These are phyloP conservation scores for Sphagnum fallax DNA, from an alignment of 228 moss, liverwort and hornwort genomes.

Conservation along the genomic window DNA sequence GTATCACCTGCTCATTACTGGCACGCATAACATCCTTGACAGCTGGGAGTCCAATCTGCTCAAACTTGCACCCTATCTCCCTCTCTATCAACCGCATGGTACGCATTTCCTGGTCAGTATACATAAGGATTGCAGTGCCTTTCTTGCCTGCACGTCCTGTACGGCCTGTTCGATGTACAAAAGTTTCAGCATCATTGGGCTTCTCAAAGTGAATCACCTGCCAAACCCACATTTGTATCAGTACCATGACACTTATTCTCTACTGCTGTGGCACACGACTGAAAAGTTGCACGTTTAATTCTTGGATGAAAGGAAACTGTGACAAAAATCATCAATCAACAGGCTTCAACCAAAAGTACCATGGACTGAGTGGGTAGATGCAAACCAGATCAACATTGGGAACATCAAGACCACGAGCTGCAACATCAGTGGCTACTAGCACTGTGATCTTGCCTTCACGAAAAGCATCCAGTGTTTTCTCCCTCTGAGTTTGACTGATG, in stretches of 20 bases:
- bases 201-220: slow-evolving; percentile 87
- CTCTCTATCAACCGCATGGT: slow-evolving; percentile 87
- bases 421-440: slow-evolving; percentile 92
- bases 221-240: neutral
- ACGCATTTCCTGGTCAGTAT: slow-evolving; percentile 49
- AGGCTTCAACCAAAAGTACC: no score
- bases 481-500: slow-evolving; percentile 79
- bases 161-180: slow-evolving; percentile 94
- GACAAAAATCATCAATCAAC: no score
- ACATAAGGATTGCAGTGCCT: slow-evolving; percentile 90
- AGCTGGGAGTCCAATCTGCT: slow-evolving; percentile 62
- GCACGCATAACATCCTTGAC: slow-evolving; percentile 72
- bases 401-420: slow-evolving; percentile 87
- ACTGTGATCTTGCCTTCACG: slow-evolving; percentile 80
- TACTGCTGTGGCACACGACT: no score
- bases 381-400: slow-evolving; percentile 81
- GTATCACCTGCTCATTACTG: slow-evolving; percentile 71
- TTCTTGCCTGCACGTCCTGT: slow-evolving; percentile 93
- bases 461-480: slow-evolving; percentile 90
- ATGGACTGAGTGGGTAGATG: neutral
- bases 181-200: slow-evolving; percentile 87
- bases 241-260: no score
- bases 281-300: no score
- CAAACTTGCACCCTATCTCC: slow-evolving; percentile 84
- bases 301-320: no score